phyloP scores from a whole-genome alignment of 2,329 filamentous ascomycete genomes.

The Rhytidhysteron rufulum region DNA sequence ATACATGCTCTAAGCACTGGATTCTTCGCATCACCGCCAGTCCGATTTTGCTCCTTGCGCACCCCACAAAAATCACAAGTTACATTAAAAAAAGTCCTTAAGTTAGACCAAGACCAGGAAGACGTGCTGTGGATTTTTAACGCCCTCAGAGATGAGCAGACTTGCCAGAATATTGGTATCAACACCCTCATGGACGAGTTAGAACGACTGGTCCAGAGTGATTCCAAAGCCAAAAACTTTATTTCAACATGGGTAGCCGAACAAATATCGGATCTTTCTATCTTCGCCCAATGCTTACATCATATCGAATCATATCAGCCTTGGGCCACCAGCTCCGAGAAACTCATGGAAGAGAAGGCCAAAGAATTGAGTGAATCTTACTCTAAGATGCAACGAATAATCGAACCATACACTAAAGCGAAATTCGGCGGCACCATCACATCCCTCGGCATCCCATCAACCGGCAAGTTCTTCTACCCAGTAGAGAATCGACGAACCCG shows the following conservation, averaged over 20 bases:
- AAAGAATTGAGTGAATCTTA: slow-evolving; percentile 12
- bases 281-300: slow-evolving; percentile 42
- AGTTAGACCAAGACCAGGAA: slow-evolving; percentile 10
- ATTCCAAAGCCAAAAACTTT: slow-evolving; percentile 33
- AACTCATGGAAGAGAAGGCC: slow-evolving; percentile 15
- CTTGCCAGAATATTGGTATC: slow-evolving; percentile 31
- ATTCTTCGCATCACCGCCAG: slow-evolving; percentile 39
- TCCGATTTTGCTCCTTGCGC: slow-evolving; percentile 35
- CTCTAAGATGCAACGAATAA: not conserved
- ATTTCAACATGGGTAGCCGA: slow-evolving; percentile 36
- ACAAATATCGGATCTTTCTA: slow-evolving; percentile 44
- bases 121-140: slow-evolving; percentile 37
- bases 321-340: slow-evolving; percentile 44
- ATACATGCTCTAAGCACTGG: slow-evolving; percentile 20
- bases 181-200: slow-evolving; percentile 46
- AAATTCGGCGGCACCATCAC: slow-evolving; percentile 3
- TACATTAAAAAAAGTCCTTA: slow-evolving; percentile 17
- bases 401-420: slow-evolving; percentile 7
- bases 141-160: slow-evolving; percentile 37
- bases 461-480: slow-evolving; percentile 46
- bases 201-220: slow-evolving; percentile 40
- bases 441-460: slow-evolving; percentile 30
- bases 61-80: slow-evolving; percentile 16
- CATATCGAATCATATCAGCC: slow-evolving; percentile 49
- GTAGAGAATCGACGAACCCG: slow-evolving; percentile 45